Evolutionary conservation across 805 yeast species (phyloP), one percentile per base, ranked within the genome.

Genomic region (Saccharomycopsis oosterbeekiorum): DNA sequence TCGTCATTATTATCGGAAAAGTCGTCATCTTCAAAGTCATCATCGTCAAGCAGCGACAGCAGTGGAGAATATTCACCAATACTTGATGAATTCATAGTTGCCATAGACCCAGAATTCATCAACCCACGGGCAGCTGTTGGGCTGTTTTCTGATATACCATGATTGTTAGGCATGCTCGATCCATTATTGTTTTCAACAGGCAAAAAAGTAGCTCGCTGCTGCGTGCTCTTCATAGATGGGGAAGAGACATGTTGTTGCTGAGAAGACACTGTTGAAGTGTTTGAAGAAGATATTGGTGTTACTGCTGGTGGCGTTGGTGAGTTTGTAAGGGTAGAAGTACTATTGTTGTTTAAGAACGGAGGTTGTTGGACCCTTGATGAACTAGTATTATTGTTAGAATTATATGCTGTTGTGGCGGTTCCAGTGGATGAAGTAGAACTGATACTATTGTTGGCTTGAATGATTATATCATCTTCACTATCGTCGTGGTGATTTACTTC

Each of bases 21-120:
- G 21, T 47, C 53, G 75, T 47, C 53, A 47, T 47, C 79, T 61
- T 47, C 53, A 12, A 47, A 47, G 21, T 47, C 53, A 6, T 47
- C 69, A 70, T 5, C 53, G 26, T 75, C 73, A 68, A 76, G 70
- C 58, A 77, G 80, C 1, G 79, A 75, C 1, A 79, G 75, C 6
- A 78, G 74, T 19, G 81, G 80, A 1, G 80, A 76, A 66, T 73
- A 78, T 14, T 78, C 78, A 0, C 81, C 81, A 50, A 78, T 76
- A 1, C 79, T 75, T 9, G 75, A 70, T 29, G 69, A 69, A 51
- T 68, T 70, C 55, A 63, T 51, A 1, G 65, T 63, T 12, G 57
- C 57, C 53, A 62, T 59, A 1, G 59, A 47, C 29, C 53, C 53
- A 11, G 53, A 47, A 15, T 47, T 47, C 53, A 47, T 47, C 34